Evolutionary conservation across 2,329 filamentous ascomycete species (phyloP), one percentile per base, ranked within the genome.

Genomic region (Trichoderma arundinaceum): DNA sequence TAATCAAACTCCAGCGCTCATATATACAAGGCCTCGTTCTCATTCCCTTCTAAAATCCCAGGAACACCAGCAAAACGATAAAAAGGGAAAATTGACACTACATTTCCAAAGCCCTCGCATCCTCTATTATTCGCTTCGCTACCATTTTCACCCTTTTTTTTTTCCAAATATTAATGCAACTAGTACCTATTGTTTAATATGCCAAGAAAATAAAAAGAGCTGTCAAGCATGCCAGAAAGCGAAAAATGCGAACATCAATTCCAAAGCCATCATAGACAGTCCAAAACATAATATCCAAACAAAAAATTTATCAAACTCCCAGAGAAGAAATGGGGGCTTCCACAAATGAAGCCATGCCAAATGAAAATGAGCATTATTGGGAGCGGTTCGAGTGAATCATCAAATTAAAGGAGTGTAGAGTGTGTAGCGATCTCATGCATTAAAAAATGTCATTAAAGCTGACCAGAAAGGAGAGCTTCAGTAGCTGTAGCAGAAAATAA

Each of bases 401-500:
- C 38, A 58, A 65, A 65, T 65, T 52, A 38, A 44, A 65, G 57
- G 46, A 49, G 17, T n/a, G 19, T 52, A 53, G 9, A 41, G 46
- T 39, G 51, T 28, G 49, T 63, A 22, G 15, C 22, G 9, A 51
- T 22, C 8, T 33, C 13, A 7, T 15, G 28, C 13, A 33, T 8
- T 10, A 5, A 51, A 13, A 51, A 8, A n/a, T 58, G 15, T 8
- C 32, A 38, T 76, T 85, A 94, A 72, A 94, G 79, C 74, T 92
- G 89, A 58, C 91, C 91, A 54, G 90, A 92, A 61, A 94, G 82
- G 68, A 94, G 83, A 60, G 91, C 91, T 79, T 94, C 91, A 66
- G 91, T 94, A 71, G 91, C 91, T 86, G 72, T 10, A 28, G 10
- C n/a, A 22, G 38, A 7, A 63, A 4, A 59, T 9, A 17, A 19